Evolutionary conservation across 495 filamentous ascomycete genomes (phyloP).

Genomic region (Aspergillus mulundensis): DNA sequence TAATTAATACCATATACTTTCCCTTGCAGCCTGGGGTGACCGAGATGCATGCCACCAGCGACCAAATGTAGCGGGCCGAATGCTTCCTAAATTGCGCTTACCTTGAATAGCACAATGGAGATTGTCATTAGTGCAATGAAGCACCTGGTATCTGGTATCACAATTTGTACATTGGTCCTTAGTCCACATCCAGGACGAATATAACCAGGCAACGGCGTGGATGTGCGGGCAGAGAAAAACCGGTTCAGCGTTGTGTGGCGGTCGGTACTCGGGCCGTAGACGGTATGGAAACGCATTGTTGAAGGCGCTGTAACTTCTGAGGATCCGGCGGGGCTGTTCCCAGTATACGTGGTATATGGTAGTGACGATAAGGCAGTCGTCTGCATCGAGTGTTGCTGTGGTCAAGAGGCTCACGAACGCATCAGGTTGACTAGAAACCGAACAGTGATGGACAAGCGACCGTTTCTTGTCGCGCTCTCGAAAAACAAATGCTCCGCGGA

Average conservation of each 20-base stretch:
- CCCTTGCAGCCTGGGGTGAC: too few species aligned
- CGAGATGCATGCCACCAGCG: too few species aligned
- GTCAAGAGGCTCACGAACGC: not conserved
- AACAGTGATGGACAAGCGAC: not conserved
- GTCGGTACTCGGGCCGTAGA: not conserved
- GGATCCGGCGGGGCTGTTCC: not conserved
- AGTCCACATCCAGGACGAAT: not conserved
- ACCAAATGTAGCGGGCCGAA: too few species aligned
- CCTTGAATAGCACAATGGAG: not conserved
- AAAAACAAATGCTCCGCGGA: not conserved
- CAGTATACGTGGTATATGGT: constrained; percentile 1
- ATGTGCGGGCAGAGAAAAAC: not conserved
- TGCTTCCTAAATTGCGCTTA: not conserved
- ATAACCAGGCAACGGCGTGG: not conserved
- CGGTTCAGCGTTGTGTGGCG: not conserved
- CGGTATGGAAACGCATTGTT: too few species aligned
- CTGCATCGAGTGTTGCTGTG: not conserved
- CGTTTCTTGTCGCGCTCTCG: not conserved
- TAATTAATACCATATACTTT: too few species aligned
- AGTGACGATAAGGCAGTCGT: not conserved
- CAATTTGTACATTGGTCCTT: not conserved
- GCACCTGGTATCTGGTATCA: not conserved
- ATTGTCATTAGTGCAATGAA: not conserved
- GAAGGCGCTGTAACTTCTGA: too few species aligned
- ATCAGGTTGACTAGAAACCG: not conserved